Conservation (phyloP, 2,329 filamentous ascomycete species). For the Epichloe glyceriae region DNA sequence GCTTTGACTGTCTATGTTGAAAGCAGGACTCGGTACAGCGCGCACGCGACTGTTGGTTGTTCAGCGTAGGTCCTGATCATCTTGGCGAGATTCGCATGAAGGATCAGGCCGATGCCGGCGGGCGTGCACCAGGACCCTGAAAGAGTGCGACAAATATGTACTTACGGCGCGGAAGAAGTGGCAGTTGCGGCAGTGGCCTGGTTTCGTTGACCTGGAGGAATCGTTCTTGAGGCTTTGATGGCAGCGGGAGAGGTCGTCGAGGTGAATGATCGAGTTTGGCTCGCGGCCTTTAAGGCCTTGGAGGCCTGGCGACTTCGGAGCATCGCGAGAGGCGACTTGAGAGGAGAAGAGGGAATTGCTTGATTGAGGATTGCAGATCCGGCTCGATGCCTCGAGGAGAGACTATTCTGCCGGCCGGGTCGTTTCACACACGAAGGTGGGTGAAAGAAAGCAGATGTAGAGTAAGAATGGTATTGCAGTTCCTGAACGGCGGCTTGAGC, state of each 20-base stretch:
- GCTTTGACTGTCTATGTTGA: conserved; percentile 37
- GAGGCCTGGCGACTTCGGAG: conserved; percentile 35
- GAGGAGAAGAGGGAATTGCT: not conserved
- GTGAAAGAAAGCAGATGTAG: not conserved
- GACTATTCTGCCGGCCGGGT: not conserved
- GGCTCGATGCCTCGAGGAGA: not conserved
- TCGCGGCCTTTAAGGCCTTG: conserved; percentile 32
- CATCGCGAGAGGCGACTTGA: conserved; percentile 22
- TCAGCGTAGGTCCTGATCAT: not conserved
- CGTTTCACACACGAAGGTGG: not conserved
- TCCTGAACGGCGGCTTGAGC: not conserved
- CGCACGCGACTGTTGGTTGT: conserved; percentile 27
- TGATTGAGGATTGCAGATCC: not conserved
- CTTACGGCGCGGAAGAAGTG: conserved; percentile 38
- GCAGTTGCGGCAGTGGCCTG: conserved; percentile 36
- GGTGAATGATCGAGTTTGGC: conserved; percentile 27
- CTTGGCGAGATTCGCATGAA: not conserved
- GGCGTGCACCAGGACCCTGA: not conserved
- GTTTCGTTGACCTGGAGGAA: conserved; percentile 29
- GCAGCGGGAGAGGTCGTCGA: conserved; percentile 24
- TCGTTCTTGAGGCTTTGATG: conserved; percentile 26
- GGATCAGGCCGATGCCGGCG: conserved; percentile 7
- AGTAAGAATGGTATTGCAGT: not conserved
- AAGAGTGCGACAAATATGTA: conserved; percentile 12
- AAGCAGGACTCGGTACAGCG: conserved; percentile 49